Evolutionary conservation across 495 filamentous ascomycete species (phyloP), one percentile per base, ranked within the genome.

Genomic region (Penicillium riverlandense): DNA sequence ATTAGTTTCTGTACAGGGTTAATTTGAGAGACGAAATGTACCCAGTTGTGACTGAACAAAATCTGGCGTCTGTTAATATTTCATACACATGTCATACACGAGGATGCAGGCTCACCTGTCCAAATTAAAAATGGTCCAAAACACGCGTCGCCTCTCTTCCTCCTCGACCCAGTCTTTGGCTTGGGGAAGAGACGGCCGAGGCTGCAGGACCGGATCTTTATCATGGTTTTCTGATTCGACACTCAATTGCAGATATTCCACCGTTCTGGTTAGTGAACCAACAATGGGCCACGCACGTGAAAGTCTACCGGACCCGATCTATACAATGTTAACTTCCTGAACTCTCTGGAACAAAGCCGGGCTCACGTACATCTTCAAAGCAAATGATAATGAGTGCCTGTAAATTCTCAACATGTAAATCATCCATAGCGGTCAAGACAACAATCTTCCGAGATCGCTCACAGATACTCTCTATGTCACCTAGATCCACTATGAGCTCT

Each of bases 71-170:
- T 22, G 22, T 22, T 22, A 22, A 22, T 22, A 22, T 22, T 22
- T 6, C 6, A 22, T 22, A 22, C 22, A 16, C 22, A 22, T 4
- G 22, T 22, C 2, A 6, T 22, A 6, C 4, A 22, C 4, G 4
- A 6, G 22, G 4, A 22, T 22, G 22, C 6, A 22, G 22, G 22
- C 22, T 6, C 22, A 75, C 13, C 65, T 58, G 46, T 80, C 75
- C 16, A 77, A 65, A 15, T 63, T 63, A 37, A 75, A 78, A 1
- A 69, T 57, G 8, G 61, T 67, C 76, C 75, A 80, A 43, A 79
- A 78, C 5, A 69, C 45, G 8, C 76, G 48, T 7, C 76, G 60
- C 12, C 75, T 63, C 48, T 77, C 74, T 55, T 80, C 75, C 8
- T 70, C 50, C 39, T 78, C 75, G 7, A 45, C 48, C 72, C 74